These are phyloP conservation scores for Linnemannia hyalina DNA, from an alignment of 192 early-diverging fungal genomes.

Conservation along the genomic window DNA sequence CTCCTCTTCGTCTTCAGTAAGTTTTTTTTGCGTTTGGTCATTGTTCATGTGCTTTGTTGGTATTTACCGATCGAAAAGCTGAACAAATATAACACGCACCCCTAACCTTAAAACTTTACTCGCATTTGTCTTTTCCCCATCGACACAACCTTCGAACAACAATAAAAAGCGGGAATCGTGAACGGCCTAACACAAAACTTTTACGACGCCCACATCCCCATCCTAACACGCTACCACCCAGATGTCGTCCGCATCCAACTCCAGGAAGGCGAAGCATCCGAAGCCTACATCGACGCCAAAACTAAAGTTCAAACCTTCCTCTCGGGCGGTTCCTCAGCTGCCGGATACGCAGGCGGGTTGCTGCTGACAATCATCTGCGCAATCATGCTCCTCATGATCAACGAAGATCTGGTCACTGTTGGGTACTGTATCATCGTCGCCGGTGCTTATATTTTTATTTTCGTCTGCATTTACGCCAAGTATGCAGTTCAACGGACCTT, in stretches of 20 bases:
- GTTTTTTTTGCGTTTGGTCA: not conserved
- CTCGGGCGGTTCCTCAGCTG: conserved; percentile 54
- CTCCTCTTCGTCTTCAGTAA: conserved; percentile 32
- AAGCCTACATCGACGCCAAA: conserved; percentile 33
- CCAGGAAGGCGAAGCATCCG: conserved; percentile 23
- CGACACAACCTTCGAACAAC: too few relatives aligned
- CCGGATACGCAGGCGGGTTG: conserved; percentile 48
- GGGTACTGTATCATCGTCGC: conserved; percentile 49
- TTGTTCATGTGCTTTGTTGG: not conserved
- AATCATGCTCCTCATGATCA: conserved; percentile 34
- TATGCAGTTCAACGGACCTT: conserved; percentile 51
- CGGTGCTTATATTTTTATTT: conserved; percentile 59
- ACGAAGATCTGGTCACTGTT: conserved; percentile 36
- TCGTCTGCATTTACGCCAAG: conserved; percentile 41
- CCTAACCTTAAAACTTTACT: not conserved
- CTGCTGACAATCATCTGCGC: conserved; percentile 50
- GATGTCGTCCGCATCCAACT: conserved; percentile 29
- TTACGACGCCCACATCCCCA: conserved; percentile 63
- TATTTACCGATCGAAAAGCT: not conserved
- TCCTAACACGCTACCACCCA: conserved; percentile 55
- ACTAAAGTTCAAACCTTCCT: conserved; percentile 48
- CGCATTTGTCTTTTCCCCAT: not conserved
- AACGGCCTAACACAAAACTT: conserved; percentile 46
- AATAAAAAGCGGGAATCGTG: conserved; percentile 25
- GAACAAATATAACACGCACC: too few relatives aligned